A percentile compares a stretch with the other conserved stretches of the same genome.
These are phyloP conservation scores for Fusarium cyanostomum DNA, from an alignment of 2,329 filamentous ascomycete genomes.

Conservation along the genomic window DNA sequence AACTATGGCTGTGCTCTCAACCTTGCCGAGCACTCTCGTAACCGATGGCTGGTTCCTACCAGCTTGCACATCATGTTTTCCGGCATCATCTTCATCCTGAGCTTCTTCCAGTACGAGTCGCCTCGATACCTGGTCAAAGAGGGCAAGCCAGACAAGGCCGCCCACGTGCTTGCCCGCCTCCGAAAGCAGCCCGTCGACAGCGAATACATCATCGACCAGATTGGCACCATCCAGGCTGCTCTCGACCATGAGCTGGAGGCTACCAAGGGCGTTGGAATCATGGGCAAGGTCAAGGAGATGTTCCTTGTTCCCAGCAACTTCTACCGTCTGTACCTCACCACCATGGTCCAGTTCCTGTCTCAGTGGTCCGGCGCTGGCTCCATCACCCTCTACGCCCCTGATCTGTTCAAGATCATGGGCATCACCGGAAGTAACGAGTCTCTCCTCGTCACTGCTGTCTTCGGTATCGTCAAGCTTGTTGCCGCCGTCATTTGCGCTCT, in stretches of 20 bases:
- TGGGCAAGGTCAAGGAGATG: conserved; percentile 74
- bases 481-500: conserved; percentile 75
- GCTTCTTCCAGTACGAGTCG: conserved; percentile 74
- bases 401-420: conserved; percentile 78
- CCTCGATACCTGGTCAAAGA: conserved; percentile 76
- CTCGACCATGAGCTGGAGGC: conserved; percentile 78
- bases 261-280: conserved; percentile 70
- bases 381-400: conserved; percentile 80
- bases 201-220: conserved; percentile 69
- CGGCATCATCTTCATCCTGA: conserved; percentile 74
- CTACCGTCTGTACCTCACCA: conserved; percentile 75
- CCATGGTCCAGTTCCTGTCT: conserved; percentile 74
- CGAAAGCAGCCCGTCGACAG: conserved; percentile 68
- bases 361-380: conserved; percentile 79
- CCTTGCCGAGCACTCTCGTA: conserved; percentile 56
- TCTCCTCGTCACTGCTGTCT: conserved; percentile 78
- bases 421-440: conserved; percentile 73
- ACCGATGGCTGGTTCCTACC: conserved; percentile 73
- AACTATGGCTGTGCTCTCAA: conserved; percentile 69
- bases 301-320: conserved; percentile 74
- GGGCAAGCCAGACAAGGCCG: conserved; percentile 67
- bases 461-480: conserved; percentile 78
- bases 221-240: conserved; percentile 70
- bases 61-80: conserved; percentile 82
- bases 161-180: conserved; percentile 63